phyloP scores from a whole-genome alignment of 2,329 filamentous ascomycete species.

The Knufia petricola region DNA sequence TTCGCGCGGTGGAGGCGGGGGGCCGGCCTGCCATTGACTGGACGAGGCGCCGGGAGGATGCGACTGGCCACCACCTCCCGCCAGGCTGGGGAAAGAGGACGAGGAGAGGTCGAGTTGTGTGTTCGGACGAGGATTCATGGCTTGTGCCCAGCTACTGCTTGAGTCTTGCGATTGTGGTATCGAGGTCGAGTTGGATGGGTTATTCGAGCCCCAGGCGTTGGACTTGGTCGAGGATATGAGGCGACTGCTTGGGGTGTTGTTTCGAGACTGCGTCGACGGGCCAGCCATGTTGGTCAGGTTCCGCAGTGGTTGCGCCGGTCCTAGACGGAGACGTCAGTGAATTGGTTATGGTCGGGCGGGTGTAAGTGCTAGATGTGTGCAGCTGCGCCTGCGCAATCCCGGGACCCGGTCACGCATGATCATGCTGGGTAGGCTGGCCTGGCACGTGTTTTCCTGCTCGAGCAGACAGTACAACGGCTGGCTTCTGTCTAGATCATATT shows the following conservation, averaged over 20 bases:
- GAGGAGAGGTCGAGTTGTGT: slow-evolving; percentile 21
- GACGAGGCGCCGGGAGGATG: slow-evolving; percentile 15
- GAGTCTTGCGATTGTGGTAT: slow-evolving; percentile 16
- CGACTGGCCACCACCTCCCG: slow-evolving; percentile 11
- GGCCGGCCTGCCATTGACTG: slow-evolving; percentile 23
- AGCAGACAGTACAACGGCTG: too few species aligned
- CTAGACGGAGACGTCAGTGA: slow-evolving; percentile 9
- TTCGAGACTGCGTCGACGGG: slow-evolving; percentile 17
- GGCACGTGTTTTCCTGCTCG: too few species aligned
- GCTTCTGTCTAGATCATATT: too few species aligned
- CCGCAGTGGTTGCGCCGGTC: slow-evolving; percentile 18
- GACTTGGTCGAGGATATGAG: slow-evolving; percentile 17
- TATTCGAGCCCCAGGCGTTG: slow-evolving; percentile 20
- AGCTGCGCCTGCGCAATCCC: too few species aligned
- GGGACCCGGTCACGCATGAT: too few species aligned
- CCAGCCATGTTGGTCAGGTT: slow-evolving; percentile 17
- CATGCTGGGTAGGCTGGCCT: too few species aligned
- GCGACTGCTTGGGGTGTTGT: slow-evolving; percentile 14
- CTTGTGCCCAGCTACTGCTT: slow-evolving; percentile 21
- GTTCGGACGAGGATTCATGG: slow-evolving; percentile 19
- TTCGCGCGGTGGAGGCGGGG: slow-evolving; percentile 17
- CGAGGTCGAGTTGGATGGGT: slow-evolving; percentile 14
- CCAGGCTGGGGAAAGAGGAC: slow-evolving; percentile 23
- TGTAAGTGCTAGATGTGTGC: neutral
- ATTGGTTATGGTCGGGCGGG: slow-evolving; percentile 4